Evolutionary conservation across 2,329 filamentous ascomycete species (phyloP), one percentile per base, ranked within the genome.

Genomic region (Scolecobasidium constrictum): DNA sequence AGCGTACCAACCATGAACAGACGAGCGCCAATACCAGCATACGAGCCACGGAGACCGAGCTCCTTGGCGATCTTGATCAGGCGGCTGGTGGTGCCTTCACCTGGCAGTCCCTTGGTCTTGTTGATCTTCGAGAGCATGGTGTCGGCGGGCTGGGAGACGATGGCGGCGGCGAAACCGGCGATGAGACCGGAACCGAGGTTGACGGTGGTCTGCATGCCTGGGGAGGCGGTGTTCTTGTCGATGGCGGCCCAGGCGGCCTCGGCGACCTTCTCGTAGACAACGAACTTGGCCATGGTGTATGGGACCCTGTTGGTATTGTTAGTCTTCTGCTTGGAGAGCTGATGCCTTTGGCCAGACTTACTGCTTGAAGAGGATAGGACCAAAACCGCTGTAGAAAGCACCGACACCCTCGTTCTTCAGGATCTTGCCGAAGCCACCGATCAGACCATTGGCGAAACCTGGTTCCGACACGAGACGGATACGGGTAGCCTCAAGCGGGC

Each of bases 111-210:
- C 73, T 86, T 80, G 69, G 83, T 86, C 83, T 92, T 92, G 83
- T 93, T 93, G 75, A 93, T 92, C 78, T 90, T 92, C 70, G 77
- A 83, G 51, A 93, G 80, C 86, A 93, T 93, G 61, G 86, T 93
- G 66, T 93, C 86, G 63, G 86, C 86, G 55, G 86, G 86, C 72
- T 93, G 86, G 50, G 86, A 93, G 62, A 93, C 76, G 56, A 90
- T 63, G 61, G 86, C 86, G 56, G 86, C 86, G 57, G 85, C 86
- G 70, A 93, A 86, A 74, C 87, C 76, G 43, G 87, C 87, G 46
- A 88, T 76, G 53, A 94, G 71, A 71, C 87, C 87, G 52, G 85
- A 88, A 33, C 83, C 78, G 56, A 93, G 73, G 78, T 93, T 92
- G 72, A 85, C 77, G 64, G 69, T 68, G 53, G 86, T 93, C 72